Evolutionary conservation across 768 basidiomycete genomes (phyloP), one percentile per base, ranked within the genome.

Genomic region (Collybiopsis confluens): DNA sequence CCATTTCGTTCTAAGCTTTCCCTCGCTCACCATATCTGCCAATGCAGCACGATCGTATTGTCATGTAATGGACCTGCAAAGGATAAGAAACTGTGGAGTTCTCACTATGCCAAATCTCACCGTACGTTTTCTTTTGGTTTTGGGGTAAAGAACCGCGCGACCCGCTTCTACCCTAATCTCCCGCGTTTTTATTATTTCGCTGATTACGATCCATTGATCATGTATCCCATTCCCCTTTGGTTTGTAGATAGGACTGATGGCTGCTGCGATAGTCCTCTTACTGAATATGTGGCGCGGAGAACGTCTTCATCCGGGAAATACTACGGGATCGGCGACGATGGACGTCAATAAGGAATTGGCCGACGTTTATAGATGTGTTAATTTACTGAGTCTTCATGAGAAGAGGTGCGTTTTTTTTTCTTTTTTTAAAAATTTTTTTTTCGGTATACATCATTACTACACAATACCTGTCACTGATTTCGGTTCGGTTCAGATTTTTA

Each of bases 261-360:
- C 16, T 43, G n/a, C 52, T n/a, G 26, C 52, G 15, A 20, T 53
- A 26, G 52, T 53, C 18, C 30, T 53, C 9, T 20, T 45, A 18
- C 21, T 53, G 18, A 53, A 53, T 37, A 43, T 37, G 9, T 53
- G 43, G 42, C 38, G 42, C 6, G 52, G 28, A 23, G n/a, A n/a
- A n/a, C n/a, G n/a, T n/a, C 33, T 28, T 8, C 42, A 43, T 2
- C 6, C 26, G 9, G 37, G 43, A 43, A 21, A 21, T 18, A n/a
- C n/a, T n/a, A n/a, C 38, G 27, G 38, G 26, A 16, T n/a, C n/a
- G n/a, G n/a, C n/a, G n/a, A 15, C 44, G 6, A 65, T 61, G 15
- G 43, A 44, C 23, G 10, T 45, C 10, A 24, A 45, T 16, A 53
- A 53, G 15, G 52, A 35, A 24, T 23, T 53, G 26, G 2, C 26